These are phyloP conservation scores for Hydnum rufescens DNA, from an alignment of 768 basidiomycete species.

Conservation along the genomic window DNA sequence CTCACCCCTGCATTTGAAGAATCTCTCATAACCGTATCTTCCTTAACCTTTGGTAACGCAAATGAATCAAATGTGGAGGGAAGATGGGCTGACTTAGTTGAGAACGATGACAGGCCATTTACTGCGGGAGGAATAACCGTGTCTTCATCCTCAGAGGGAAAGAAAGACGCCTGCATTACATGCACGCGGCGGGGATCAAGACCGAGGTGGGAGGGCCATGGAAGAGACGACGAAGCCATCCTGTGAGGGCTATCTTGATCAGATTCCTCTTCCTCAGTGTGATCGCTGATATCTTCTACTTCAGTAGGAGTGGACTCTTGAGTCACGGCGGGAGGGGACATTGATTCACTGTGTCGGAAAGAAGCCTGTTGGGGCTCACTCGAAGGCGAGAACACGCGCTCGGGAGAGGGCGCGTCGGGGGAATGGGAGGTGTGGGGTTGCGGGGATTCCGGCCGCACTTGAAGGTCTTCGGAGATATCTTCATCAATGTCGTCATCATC, in stretches of 20 bases:
- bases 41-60: no score
- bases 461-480: neutral
- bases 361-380: neutral
- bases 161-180: constrained; percentile 83
- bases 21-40: no score
- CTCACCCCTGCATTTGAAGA: no score
- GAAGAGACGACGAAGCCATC: constrained; percentile 15
- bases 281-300: neutral
- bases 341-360: neutral
- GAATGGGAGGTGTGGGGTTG: neutral
- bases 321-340: neutral
- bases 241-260: constrained; percentile 16
- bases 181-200: constrained; percentile 79
- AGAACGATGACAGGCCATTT: no score
- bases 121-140: neutral
- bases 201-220: constrained; percentile 54
- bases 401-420: neutral
- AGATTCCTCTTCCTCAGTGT: constrained; percentile 18
- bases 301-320: neutral
- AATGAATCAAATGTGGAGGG: no score
- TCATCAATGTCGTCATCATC: constrained; percentile 13
- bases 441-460: neutral
- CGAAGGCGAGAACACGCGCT: neutral
- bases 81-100: no score
- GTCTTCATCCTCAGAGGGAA: constrained; percentile 16